Base-by-base conservation (phyloP, 805 yeast genomes). In the Tetrapisispora fleetii region DNA sequence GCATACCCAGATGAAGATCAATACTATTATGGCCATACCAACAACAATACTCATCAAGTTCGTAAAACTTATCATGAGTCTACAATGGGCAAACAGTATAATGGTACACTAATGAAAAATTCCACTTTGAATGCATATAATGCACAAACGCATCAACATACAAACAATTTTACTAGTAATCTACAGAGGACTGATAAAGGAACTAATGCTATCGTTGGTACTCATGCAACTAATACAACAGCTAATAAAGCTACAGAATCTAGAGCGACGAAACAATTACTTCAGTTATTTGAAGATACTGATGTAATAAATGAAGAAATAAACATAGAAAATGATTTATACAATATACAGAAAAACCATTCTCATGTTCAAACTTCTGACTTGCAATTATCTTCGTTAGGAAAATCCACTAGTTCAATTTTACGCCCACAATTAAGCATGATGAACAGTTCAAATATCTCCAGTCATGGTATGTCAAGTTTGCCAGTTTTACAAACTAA, bases 231-330 rank as follows among this genome's bases (percentile, higher is more conserved):
- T 24, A 35, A 46, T 24, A 48, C 51, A 2, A 40, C 45, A 5
- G 35, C n/a, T 11, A 46, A 40, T 21, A 46, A 40, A 17, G 43
- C 39, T 16, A 35, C 41, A 14, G 48, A 46, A 40, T 36, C 45
- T 18, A 56, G 60, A 45, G 82, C 87, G 0, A 95, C 95, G 0
- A 80, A 78, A 60, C 83, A 93, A 2, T 67, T 88, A 32, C 66
- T 82, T 50, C 80, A 80, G 60, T 64, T 88, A 27, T 87, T 87
- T 60, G 88, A 83, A 54, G 80, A 78, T 27, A 67, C 60, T 11
- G 71, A 64, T 22, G 67, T 60, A 11, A 51, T 57, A 9, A 52
- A 47, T 21, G 63, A 62, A 40, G 56, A 55, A 27, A 52, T 51
- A 32, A 41, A 52, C 35, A 41, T 45, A 13, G 55, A 53, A 37